These are phyloP conservation scores for Clavispora phyllophila DNA, from an alignment of 805 yeast genomes.

Conservation along the genomic window DNA sequence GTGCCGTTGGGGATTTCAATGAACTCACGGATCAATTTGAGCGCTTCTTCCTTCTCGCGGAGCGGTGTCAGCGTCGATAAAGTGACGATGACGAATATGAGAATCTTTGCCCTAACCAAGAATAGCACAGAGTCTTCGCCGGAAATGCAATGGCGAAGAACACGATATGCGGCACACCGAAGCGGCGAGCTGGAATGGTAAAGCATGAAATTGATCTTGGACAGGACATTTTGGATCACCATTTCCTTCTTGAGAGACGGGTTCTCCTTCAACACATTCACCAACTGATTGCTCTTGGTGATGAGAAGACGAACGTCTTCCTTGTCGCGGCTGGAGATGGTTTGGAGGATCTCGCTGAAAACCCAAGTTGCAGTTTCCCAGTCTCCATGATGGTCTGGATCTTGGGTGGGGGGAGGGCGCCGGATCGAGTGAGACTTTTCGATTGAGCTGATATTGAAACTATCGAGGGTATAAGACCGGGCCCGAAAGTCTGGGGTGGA, in stretches of 20 bases:
- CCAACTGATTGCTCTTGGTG: conserved; percentile 61
- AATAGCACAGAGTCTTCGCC: conserved; percentile 49
- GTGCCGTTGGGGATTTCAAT: conserved; percentile 49
- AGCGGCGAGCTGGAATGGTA: conserved; percentile 55
- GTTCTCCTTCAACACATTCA: conserved; percentile 47
- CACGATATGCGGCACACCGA: conserved; percentile 69
- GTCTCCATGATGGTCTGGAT: not conserved
- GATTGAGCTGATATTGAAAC: conserved; percentile 15
- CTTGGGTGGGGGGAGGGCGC: not conserved
- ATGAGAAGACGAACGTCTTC: conserved; percentile 45
- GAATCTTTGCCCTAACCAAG: conserved; percentile 52
- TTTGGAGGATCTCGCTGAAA: conserved; percentile 56
- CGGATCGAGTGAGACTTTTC: conserved; percentile 7
- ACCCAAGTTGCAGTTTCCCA: conserved; percentile 45
- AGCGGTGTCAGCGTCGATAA: conserved; percentile 53
- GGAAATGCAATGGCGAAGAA: conserved; percentile 60
- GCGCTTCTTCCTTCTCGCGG: conserved; percentile 71
- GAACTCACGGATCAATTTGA: conserved; percentile 63
- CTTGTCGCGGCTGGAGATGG: conserved; percentile 43
- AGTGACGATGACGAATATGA: conserved; percentile 59
- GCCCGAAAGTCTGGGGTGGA: conserved; percentile 3
- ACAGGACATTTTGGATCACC: conserved; percentile 51
- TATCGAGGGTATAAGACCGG: conserved; percentile 14
- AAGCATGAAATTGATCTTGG: conserved; percentile 56
- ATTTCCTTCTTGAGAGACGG: conserved; percentile 64